Base-by-base conservation (phyloP, 2,329 filamentous ascomycete genomes). In the Talaromyces piceae region DNA sequence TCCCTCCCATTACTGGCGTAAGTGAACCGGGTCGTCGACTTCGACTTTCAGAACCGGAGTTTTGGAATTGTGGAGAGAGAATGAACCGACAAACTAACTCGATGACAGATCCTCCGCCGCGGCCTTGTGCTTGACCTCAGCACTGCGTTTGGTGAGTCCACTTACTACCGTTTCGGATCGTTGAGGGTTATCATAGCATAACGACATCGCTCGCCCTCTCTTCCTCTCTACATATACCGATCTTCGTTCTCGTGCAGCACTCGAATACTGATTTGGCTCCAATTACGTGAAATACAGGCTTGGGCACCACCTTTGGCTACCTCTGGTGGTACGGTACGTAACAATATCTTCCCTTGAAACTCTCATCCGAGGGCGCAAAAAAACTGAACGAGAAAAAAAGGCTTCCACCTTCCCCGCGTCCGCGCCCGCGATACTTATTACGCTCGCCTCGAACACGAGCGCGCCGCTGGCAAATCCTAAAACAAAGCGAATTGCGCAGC, bases 251-350 rank as follows among this genome's bases (percentile, higher is more conserved):
- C n/a, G n/a, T n/a, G n/a, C n/a, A n/a, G 16, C 23, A 25, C 22
- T 25, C 26, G 3, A 11, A 5, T 6, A 13, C n/a, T 3, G 23
- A 43, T 12, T 43, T 45, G 37, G 5, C 7, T n/a, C 45, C 28
- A 13, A 49, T 22, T 28, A 20, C 41, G 3, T 16, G 3, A 28
- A 12, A 26, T 27, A 44, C 54, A 83, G 80, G 81, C 69, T 78
- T 84, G 66, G 81, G 81, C 62, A 75, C 77, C 58, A 73, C 79
- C 59, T 74, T 75, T 67, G 82, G 81, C 60, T 85, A 84, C 70
- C 75, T 78, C 65, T 86, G 77, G 75, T 85, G 82, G 82, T 85
- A 85, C 73, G 81, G 74, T 76, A 74, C 56, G 74, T 75, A 63
- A 20, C 16, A 37, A 47, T 12, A 16, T 33, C 16, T 9, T 11